Conservation (phyloP, 176 grass and related monocot species). For the Ensete ventricosum region DNA sequence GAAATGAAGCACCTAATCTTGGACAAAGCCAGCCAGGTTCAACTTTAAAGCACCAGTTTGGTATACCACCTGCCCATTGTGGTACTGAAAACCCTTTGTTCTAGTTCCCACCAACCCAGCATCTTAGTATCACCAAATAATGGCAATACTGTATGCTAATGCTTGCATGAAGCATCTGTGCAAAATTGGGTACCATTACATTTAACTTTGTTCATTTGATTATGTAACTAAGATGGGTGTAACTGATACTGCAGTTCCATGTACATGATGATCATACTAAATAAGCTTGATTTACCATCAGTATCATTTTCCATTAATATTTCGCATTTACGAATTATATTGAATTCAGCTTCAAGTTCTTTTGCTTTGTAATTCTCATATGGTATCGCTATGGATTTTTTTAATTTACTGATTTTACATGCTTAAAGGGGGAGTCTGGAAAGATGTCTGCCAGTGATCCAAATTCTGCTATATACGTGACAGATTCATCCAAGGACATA, state of each 20-base stretch:
- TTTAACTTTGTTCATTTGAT: no score
- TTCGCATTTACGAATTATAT: neutral
- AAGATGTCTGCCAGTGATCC: constrained; percentile 99
- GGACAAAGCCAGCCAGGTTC: no score
- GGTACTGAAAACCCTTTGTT: no score
- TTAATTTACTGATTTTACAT: neutral
- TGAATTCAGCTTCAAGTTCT: neutral
- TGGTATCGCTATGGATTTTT: neutral
- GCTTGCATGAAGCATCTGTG: no score
- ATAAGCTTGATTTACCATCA: neutral
- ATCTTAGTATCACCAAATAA: no score
- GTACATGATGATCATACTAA: neutral
- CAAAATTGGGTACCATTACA: no score
- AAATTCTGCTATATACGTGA: constrained; percentile 97
- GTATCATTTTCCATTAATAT: neutral
- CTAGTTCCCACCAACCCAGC: no score
- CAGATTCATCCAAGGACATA: constrained; percentile 79
- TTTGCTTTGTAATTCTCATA: neutral
- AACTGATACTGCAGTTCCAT: neutral
- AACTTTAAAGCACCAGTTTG: no score
- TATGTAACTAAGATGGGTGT: neutral
- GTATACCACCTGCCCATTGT: no score
- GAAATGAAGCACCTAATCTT: no score
- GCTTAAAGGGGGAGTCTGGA: constrained; percentile 66
- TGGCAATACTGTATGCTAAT: no score